Percentiles rank a stretch among this genome's conserved stretches.
These are phyloP conservation scores for Orobanche coerulescens DNA, from an alignment of 257 asterid genomes.

Conservation along the genomic window DNA sequence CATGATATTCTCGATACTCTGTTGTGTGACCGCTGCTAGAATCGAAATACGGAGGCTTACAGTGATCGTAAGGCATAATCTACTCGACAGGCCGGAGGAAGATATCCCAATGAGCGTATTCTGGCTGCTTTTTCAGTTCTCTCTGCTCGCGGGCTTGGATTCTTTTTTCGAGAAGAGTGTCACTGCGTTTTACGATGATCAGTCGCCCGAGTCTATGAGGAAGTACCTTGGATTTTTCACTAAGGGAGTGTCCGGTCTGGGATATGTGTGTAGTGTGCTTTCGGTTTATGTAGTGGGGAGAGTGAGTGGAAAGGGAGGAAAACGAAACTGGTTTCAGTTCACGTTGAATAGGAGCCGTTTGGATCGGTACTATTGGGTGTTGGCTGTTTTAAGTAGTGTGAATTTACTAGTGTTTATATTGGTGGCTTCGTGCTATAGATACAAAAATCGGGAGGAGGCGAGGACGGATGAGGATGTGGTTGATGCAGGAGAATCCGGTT, in stretches of 20 bases:
- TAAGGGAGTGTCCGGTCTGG: slow-evolving; percentile 36
- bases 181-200: slow-evolving; percentile 19
- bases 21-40: slow-evolving; percentile 45
- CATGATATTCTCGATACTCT: slow-evolving; percentile 36
- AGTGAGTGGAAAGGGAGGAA: slow-evolving; percentile 37
- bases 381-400: slow-evolving; percentile 36
- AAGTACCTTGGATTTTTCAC: slow-evolving; percentile 21
- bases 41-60: slow-evolving; percentile 36
- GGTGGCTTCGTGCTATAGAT: slow-evolving; percentile 28
- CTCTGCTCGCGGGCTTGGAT: slow-evolving; percentile 40
- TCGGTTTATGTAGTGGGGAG: slow-evolving; percentile 40
- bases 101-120: slow-evolving; percentile 34
- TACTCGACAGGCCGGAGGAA: slow-evolving; percentile 29
- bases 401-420: slow-evolving; percentile 24
- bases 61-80: slow-evolving; percentile 22
- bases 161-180: slow-evolving; percentile 26
- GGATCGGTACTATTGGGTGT: slow-evolving; percentile 50
- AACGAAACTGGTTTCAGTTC: slow-evolving; percentile 41
- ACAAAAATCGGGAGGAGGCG: slow-evolving; percentile 2
- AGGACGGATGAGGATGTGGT: neutral
- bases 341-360: slow-evolving; percentile 47
- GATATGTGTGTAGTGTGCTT: slow-evolving; percentile 33
- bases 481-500: neutral
- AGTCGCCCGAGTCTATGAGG: slow-evolving; percentile 29
- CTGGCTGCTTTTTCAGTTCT: slow-evolving; percentile 45